A percentile compares a stretch with the other conserved stretches of the same genome.
Conservation (phyloP, 2,329 filamentous ascomycete genomes). For the Moelleriella libera region DNA sequence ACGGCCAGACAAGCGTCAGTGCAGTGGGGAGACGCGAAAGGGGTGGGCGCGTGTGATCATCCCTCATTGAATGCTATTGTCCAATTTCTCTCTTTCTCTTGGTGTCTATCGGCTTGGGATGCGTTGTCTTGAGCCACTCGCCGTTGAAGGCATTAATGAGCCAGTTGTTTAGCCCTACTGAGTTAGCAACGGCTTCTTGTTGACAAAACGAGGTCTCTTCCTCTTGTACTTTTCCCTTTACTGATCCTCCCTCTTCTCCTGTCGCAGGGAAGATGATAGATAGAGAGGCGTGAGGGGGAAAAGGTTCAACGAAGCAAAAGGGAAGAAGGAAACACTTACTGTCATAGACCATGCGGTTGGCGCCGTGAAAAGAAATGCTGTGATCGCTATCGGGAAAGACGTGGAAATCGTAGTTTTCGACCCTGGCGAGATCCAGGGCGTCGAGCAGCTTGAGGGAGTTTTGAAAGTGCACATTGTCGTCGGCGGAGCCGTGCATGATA, state of each 20-base stretch:
- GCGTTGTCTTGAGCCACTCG: slow-evolving; percentile 59
- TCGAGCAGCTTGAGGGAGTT: slow-evolving; percentile 83
- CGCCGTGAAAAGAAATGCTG: slow-evolving; percentile 88
- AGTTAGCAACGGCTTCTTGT: background rate
- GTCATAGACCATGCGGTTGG: slow-evolving; percentile 80
- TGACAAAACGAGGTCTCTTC: background rate
- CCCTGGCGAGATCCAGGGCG: slow-evolving; percentile 61
- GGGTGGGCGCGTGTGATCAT: no score
- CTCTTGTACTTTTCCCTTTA: no score
- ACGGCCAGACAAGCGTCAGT: no score
- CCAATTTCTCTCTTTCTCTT: no score
- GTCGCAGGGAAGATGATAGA: no score
- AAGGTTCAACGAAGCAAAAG: background rate
- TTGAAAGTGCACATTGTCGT: slow-evolving; percentile 97
- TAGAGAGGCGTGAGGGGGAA: background rate
- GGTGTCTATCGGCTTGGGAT: slow-evolving; percentile 30
- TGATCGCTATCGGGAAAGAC: slow-evolving; percentile 96
- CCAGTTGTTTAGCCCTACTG: slow-evolving; percentile 67
- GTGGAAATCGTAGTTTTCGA: slow-evolving; percentile 94
- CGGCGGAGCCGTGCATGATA: slow-evolving; percentile 89
- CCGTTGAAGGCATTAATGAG: slow-evolving; percentile 96
- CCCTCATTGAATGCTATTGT: no score
- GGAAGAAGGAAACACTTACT: slow-evolving; percentile 41
- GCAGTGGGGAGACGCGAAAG: no score
- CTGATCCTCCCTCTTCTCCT: no score